phyloP scores from a whole-genome alignment of 805 yeast genomes.

The Lipomyces sp. region DNA sequence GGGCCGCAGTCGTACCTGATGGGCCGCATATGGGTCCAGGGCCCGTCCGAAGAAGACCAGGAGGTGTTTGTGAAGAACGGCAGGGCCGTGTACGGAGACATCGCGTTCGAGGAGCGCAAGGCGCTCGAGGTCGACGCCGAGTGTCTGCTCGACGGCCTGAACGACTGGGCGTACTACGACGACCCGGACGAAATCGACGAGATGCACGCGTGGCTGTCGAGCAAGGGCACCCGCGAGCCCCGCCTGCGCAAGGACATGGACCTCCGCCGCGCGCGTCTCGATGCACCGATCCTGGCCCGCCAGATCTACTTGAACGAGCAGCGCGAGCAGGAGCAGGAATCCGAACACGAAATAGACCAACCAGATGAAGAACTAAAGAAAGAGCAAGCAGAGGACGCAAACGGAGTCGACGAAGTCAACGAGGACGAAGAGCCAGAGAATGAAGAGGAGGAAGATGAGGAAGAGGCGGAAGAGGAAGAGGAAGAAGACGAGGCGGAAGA shows the following conservation, averaged over 20 bases:
- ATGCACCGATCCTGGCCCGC: conserved; percentile 56
- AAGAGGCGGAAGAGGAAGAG: too few relatives aligned
- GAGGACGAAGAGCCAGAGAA: conserved; percentile 1
- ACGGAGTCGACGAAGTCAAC: conserved; percentile 6
- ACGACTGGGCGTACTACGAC: conserved; percentile 73
- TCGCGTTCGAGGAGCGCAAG: conserved; percentile 20
- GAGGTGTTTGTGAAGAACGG: conserved; percentile 38
- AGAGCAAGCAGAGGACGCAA: conserved; percentile 6
- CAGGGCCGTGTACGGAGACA: conserved; percentile 20
- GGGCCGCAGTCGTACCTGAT: conserved; percentile 60
- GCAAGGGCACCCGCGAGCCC: conserved; percentile 72
- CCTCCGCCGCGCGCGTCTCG: conserved; percentile 51
- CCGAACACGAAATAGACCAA: too few relatives aligned
- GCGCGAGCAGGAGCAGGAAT: too few relatives aligned
- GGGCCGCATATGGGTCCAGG: conserved; percentile 90
- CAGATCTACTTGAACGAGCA: conserved; percentile 53
- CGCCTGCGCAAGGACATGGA: conserved; percentile 59
- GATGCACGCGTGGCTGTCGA: conserved; percentile 64
- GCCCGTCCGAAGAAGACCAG: conserved; percentile 61
- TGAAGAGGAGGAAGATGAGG: conserved; percentile 58
- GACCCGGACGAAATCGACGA: conserved; percentile 52
- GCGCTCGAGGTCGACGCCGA: conserved; percentile 8
- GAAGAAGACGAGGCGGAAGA: too few relatives aligned
- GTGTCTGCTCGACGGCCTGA: conserved; percentile 1
- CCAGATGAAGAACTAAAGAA: too few relatives aligned